These are phyloP conservation scores for Hemisphaericaspora nanyangensis DNA, from an alignment of 805 yeast genomes.

Conservation along the genomic window DNA sequence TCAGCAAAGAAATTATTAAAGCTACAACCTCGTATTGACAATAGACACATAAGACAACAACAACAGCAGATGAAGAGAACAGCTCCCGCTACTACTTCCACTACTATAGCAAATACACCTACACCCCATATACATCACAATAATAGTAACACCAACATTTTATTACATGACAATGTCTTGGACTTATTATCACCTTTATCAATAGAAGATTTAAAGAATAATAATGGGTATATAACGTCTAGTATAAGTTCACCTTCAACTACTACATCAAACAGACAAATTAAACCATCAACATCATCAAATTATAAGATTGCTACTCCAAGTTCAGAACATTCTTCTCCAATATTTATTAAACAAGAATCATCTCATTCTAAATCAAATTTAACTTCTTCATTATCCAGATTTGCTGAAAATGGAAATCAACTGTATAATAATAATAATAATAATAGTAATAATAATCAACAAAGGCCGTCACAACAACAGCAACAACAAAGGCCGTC, in stretches of 20 bases:
- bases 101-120: not conserved
- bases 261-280: slow-evolving; percentile 1
- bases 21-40: slow-evolving; percentile 37
- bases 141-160: no score
- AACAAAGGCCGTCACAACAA: not conserved
- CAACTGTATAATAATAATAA: no score
- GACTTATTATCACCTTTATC: slow-evolving; percentile 40
- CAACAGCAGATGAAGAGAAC: slow-evolving; percentile 20
- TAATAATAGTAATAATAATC: not conserved
- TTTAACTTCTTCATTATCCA: slow-evolving; percentile 13
- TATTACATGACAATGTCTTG: slow-evolving; percentile 20
- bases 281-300: slow-evolving; percentile 2
- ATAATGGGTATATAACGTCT: slow-evolving; percentile 7
- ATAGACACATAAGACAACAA: slow-evolving; percentile 26
- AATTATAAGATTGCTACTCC: slow-evolving; percentile 2
- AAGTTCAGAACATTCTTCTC: slow-evolving; percentile 1
- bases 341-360: not conserved
- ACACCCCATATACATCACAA: no score
- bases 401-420: no score
- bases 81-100: not conserved
- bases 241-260: not conserved
- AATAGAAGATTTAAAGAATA: slow-evolving; percentile 32
- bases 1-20: slow-evolving; percentile 39
- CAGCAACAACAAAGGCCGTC: not conserved
- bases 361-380: slow-evolving; percentile 9